Conservation (phyloP, 1,284 basidiomycete species). For the Naganishia albida region DNA sequence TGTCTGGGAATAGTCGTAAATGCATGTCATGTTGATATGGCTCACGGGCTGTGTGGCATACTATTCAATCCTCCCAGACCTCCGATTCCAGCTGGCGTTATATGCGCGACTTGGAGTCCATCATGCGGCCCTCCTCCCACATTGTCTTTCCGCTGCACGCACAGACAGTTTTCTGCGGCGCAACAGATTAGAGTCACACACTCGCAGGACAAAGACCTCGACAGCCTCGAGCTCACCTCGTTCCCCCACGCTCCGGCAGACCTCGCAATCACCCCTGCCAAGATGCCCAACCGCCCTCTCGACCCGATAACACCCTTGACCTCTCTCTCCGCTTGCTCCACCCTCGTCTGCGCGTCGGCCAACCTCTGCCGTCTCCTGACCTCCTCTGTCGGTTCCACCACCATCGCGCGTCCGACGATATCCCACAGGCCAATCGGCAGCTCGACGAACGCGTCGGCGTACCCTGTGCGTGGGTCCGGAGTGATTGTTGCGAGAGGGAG, state of each 20-base stretch:
- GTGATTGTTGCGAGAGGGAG: slow-evolving; percentile 44
- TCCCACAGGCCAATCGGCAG: slow-evolving; percentile 54
- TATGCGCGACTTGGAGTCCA: slow-evolving; percentile 42
- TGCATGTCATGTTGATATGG: too few species aligned
- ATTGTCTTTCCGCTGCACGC: slow-evolving; percentile 54
- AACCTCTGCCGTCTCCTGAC: slow-evolving; percentile 7
- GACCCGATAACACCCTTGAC: slow-evolving; percentile 29
- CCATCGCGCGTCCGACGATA: slow-evolving; percentile 53
- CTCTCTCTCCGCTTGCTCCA: slow-evolving; percentile 20
- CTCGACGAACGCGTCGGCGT: slow-evolving; percentile 54
- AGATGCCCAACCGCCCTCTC: slow-evolving; percentile 42
- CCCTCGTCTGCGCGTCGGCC: slow-evolving; percentile 9
- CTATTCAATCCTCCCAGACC: too few species aligned
- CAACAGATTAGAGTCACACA: too few species aligned
- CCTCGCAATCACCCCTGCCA: slow-evolving; percentile 55
- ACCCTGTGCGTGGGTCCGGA: slow-evolving; percentile 51
- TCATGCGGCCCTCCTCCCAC: slow-evolving; percentile 55
- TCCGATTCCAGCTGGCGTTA: not conserved
- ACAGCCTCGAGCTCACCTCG: slow-evolving; percentile 36
- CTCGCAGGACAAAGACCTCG: not conserved
- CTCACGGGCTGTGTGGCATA: too few species aligned
- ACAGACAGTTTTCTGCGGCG: slow-evolving; percentile 52
- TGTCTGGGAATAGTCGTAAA: too few species aligned
- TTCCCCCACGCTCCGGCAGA: slow-evolving; percentile 55
- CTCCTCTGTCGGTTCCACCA: slow-evolving; percentile 42